Conservation (phyloP, 805 yeast species). For the Sporopachydermia lactativora region DNA sequence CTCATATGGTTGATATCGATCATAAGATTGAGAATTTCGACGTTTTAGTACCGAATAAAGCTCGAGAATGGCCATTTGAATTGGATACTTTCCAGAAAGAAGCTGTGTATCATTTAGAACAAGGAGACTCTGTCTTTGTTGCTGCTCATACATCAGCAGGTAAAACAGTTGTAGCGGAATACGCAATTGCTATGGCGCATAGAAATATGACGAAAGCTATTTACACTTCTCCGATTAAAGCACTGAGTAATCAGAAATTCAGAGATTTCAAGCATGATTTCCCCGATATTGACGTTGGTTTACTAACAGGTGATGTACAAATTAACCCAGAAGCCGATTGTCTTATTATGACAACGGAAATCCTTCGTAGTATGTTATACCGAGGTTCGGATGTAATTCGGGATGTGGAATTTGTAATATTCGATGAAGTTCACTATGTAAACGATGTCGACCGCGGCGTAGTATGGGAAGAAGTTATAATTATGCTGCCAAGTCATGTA, state of each 20-base stretch:
- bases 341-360: constrained; percentile 95
- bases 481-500: constrained; percentile 94
- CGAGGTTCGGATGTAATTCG: constrained; percentile 93
- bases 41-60: constrained; percentile 86
- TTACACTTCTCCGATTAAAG: constrained; percentile 91
- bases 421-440: constrained; percentile 96
- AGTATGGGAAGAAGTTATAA: constrained; percentile 98
- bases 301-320: constrained; percentile 95
- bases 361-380: constrained; percentile 86
- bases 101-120: constrained; percentile 91
- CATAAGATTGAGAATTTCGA: constrained; percentile 73
- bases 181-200: constrained; percentile 93
- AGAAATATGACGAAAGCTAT: constrained; percentile 95
- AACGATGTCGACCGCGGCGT: constrained; percentile 96
- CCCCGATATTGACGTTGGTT: constrained; percentile 76
- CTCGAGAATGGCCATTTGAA: constrained; percentile 89
- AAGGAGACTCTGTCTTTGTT: constrained; percentile 95
- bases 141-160: constrained; percentile 99
- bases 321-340: constrained; percentile 95
- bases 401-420: constrained; percentile 94
- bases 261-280: constrained; percentile 75
- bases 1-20: constrained; percentile 82
- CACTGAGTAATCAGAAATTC: constrained; percentile 79
- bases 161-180: constrained; percentile 93
- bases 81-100: constrained; percentile 93